phyloP scores from a whole-genome alignment of 1,284 basidiomycete genomes.

The Puccinia novopanici region DNA sequence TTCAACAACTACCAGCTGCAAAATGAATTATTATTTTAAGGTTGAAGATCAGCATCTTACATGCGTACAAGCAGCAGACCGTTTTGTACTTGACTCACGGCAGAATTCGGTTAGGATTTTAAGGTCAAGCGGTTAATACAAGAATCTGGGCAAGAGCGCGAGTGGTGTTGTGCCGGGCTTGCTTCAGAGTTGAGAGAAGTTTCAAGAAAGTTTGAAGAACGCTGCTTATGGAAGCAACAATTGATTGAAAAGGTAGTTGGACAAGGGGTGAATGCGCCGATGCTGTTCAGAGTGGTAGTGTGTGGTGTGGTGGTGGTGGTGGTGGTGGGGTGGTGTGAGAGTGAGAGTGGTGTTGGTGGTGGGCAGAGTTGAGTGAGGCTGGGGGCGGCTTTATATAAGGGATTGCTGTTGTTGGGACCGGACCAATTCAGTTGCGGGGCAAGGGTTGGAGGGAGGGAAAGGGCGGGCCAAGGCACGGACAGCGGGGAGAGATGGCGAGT shows the following conservation, averaged over 20 bases:
- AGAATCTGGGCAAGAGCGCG: not conserved
- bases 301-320: not conserved
- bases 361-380: too few relatives aligned
- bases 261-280: not conserved
- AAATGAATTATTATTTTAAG: not conserved
- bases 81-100: not conserved
- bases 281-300: not conserved
- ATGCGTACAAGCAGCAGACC: not conserved
- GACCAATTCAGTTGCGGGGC: constrained; percentile 1
- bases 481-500: constrained; percentile 9
- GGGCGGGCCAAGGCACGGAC: not conserved
- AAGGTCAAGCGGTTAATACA: not conserved
- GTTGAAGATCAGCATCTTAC: constrained; percentile 23
- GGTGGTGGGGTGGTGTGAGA: not conserved
- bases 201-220: too few relatives aligned
- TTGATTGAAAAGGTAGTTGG: not conserved
- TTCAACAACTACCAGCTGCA: constrained; percentile 19
- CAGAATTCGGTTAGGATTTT: not conserved
- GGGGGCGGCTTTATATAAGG: not conserved
- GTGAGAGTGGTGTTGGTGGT: too few relatives aligned
- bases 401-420: not conserved
- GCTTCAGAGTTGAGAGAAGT: constrained; percentile 7
- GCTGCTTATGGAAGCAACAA: too few relatives aligned
- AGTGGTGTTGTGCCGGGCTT: too few relatives aligned
- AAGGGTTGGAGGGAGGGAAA: not conserved